Percentiles rank a stretch among this genome's conserved stretches.
Conservation (phyloP, 495 filamentous ascomycete species). For the Stereocaulon alpinum region DNA sequence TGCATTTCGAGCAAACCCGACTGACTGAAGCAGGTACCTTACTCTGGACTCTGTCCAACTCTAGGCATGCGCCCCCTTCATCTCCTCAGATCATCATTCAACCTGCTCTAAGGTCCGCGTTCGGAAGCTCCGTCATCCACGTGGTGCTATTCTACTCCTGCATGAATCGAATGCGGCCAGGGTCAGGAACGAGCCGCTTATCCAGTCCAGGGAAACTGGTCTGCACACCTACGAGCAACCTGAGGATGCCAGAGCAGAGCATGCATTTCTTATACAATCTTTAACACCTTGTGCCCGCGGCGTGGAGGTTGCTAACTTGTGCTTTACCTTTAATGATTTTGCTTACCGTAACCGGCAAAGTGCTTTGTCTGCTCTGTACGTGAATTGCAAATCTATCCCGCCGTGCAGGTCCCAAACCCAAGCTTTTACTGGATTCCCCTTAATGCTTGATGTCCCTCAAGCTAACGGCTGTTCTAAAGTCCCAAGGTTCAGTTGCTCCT, state of each 20-base stretch:
- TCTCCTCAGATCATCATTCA: background rate
- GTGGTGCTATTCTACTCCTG: background rate
- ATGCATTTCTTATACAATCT: background rate
- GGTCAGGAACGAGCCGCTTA: background rate
- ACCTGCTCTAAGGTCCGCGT: background rate
- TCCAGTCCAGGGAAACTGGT: background rate
- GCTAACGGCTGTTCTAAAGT: background rate
- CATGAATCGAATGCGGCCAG: background rate
- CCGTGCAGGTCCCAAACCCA: no score
- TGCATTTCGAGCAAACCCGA: background rate
- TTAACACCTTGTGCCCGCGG: background rate
- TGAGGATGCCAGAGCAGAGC: background rate
- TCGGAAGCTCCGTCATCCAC: constrained; percentile 1
- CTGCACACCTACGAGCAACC: background rate
- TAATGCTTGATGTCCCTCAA: no score
- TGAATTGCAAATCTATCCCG: background rate
- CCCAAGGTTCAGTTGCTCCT: background rate
- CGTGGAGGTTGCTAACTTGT: background rate
- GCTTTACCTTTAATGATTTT: background rate
- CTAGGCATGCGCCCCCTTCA: background rate
- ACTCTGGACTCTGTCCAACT: background rate
- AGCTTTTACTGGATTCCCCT: no score
- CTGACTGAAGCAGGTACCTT: background rate
- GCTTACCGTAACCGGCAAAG: background rate
- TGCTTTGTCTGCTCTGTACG: background rate